Base-by-base conservation (phyloP, 2,329 filamentous ascomycete genomes). In the Ascochyta pisi region DNA sequence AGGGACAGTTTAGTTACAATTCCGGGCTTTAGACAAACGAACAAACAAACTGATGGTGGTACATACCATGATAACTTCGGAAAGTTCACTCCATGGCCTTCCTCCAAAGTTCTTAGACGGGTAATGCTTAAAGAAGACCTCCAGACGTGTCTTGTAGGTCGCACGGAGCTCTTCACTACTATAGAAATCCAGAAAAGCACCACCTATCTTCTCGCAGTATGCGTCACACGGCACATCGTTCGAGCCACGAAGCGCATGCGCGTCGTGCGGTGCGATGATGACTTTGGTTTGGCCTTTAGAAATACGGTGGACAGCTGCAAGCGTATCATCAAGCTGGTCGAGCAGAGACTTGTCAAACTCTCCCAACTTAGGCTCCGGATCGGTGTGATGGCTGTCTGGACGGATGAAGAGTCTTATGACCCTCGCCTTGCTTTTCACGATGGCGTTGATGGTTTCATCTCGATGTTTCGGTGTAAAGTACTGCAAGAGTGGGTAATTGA, bases 181-280 rank as follows among this genome's bases (percentile, higher is more conserved):
- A 37, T 75, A 75, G 40, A 75, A 75, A 50, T 75, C 73, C 0
- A 75, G 49, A 27, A 73, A 75, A 9, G 70, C 69, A 0, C 65
- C 70, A 4, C 66, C 33, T 13, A 73, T 57, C 27, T 67, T 66
- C 47, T 71, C 49, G 51, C 73, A 75, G 31, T 75, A 75, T 5
- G 65, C 71, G 50, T 75, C 73, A 41, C 73, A 75, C 0, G 70
- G 66, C 0, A 69, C 64, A 23, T 65, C 62, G n/a, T 74, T 72
- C 2, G 65, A 57, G 3, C 63, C 69, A 4, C 69, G 62, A 24
- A 75, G 66, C 3, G 70, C 70, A 50, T 73, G 70, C 4, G 71
- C 66, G 50, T 75, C 69, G 42, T 75, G 73, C 0, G 73, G 73
- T 26, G 65, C 70, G 19, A 75, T 71, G 22, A 75, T 73, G 47